Evolutionary conservation across 805 yeast genomes (phyloP).

Genomic region (Starmerella geochares): DNA sequence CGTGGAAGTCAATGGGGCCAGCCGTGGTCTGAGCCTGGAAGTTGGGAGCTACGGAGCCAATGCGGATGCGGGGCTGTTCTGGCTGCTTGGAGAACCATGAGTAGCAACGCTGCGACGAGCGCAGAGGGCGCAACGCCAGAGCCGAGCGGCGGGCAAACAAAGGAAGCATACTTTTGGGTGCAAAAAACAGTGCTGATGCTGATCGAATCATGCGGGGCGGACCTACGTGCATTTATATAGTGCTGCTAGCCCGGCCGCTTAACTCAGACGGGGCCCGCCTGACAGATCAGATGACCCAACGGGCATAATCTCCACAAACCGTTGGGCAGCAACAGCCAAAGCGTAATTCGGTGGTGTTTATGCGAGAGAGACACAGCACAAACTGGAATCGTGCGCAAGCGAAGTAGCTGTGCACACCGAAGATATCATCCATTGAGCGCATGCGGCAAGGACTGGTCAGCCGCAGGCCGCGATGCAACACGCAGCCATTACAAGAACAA

Average conservation of each 20-base stretch:
- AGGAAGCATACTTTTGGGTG: not conserved
- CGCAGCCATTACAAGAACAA: too few species aligned
- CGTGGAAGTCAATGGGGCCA: slow-evolving; percentile 79
- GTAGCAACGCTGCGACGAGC: slow-evolving; percentile 5
- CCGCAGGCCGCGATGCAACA: too few species aligned
- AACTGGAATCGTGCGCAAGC: too few species aligned
- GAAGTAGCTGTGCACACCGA: too few species aligned
- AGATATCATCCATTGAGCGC: too few species aligned
- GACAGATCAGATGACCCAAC: not conserved
- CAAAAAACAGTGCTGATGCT: not conserved
- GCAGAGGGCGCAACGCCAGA: not conserved
- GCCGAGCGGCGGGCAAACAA: not conserved
- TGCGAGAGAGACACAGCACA: too few species aligned
- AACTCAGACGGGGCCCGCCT: not conserved
- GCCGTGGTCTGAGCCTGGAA: slow-evolving; percentile 72
- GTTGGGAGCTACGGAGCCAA: slow-evolving; percentile 81
- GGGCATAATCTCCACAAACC: not conserved
- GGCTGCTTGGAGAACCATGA: slow-evolving; percentile 23
- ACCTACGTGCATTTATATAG: not conserved
- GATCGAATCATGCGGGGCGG: not conserved
- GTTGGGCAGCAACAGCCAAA: not conserved
- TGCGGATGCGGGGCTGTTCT: slow-evolving; percentile 45
- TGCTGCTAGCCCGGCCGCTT: too few species aligned
- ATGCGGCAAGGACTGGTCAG: too few species aligned
- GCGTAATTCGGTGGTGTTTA: too few species aligned